phyloP scores from a whole-genome alignment of 495 filamentous ascomycete genomes.

The Annulohypoxylon stygium region DNA sequence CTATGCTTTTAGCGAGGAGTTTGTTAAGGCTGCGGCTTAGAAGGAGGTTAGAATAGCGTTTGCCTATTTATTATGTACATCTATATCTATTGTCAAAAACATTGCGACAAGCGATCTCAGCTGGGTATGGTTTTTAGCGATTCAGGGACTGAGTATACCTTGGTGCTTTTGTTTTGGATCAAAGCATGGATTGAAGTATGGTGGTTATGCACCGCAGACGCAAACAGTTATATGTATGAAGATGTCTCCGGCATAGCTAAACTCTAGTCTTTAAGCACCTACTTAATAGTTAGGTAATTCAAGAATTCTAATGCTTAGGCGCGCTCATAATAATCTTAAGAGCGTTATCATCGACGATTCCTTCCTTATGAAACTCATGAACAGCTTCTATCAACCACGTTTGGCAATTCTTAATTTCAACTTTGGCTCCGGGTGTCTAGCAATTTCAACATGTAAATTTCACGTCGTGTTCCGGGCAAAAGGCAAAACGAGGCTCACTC shows the following conservation, averaged over 20 bases:
- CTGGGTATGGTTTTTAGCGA: no score
- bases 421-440: neutral
- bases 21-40: conserved; percentile 33
- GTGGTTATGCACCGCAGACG: no score
- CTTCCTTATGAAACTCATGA: neutral
- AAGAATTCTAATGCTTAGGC: neutral
- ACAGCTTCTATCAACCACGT: neutral
- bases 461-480: neutral
- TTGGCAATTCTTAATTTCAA: neutral
- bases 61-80: neutral
- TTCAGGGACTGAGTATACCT: no score
- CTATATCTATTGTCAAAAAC: neutral
- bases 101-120: neutral
- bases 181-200: no score
- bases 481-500: neutral
- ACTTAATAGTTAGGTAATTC: no score
- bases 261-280: no score
- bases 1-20: conserved; percentile 61
- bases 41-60: neutral
- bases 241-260: no score
- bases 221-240: no score
- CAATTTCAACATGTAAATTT: neutral
- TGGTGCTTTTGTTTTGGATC: no score
- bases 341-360: neutral
- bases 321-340: neutral